Base-by-base conservation (phyloP, 108 stramenopile species). In the Cyclotella distinguenda region DNA sequence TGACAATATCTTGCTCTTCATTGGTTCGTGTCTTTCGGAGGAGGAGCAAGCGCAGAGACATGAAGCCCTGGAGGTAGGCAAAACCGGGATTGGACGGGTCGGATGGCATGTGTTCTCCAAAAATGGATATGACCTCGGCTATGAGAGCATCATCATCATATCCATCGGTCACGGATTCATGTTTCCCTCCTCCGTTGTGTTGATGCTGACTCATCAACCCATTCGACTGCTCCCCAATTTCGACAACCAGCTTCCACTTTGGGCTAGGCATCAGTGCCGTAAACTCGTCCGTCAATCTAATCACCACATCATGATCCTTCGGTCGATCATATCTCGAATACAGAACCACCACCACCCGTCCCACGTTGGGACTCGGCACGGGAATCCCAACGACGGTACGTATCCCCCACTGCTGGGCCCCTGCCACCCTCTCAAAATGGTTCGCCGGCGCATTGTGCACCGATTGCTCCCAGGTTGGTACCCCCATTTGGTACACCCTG, bases 201-300 rank as follows among this genome's bases (percentile, higher is more conserved):
- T 65, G 71, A 31, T 57, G 64, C 38, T 68, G 73, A n/a, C 62
- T 58, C 22, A 23, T 21, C 43, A 23, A 23, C 11, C 26, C 49
- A 32, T 21, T 48, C 3, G 35, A 7, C 52, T 52, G 52, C 46
- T 52, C 34, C 33, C 92, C 92, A 12, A 93, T 61, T 57, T 93
- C 92, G 3, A 93, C 92, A 36, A 90, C 84, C 39, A 93, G 73
- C 79, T 93, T 93, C 92, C 92, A 93, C 55, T 86, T 88, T 12
- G 92, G 92, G 22, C 81, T 74, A 0, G 92, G 92, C 68, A 88
- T 66, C 53, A 93, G 56, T 78, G 70, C 82, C 15, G 88, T 72
- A 26, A 93, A 77, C 58, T 90, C 92, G 13, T 90, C 87, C 25
- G 78, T 78, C 22, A 93, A 22, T 3, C 85, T 67, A 23, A 70